These are phyloP conservation scores for Magnusiomyces suaveolens DNA, from an alignment of 1,139 yeast species.

Conservation along the genomic window DNA sequence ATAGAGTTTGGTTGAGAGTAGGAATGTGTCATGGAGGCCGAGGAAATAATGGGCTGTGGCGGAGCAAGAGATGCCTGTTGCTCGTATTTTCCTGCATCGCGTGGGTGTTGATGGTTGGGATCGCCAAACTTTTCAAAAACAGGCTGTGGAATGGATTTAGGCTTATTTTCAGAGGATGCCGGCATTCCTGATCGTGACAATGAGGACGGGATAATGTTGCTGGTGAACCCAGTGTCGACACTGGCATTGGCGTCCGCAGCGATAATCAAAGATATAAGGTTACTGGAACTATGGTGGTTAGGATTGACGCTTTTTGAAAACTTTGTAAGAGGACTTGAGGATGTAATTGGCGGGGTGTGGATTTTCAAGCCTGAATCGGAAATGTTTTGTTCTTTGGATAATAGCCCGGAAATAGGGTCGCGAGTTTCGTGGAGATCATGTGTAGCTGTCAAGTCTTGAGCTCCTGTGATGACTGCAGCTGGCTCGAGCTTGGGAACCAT, in stretches of 20 bases:
- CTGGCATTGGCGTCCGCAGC: neutral
- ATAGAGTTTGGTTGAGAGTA: neutral
- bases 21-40: neutral
- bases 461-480: neutral
- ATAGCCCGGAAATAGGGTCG: neutral
- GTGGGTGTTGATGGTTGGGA: neutral
- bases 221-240: neutral
- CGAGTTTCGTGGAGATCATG: neutral
- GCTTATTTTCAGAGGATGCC: neutral
- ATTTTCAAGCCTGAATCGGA: neutral
- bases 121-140: neutral
- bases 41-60: neutral
- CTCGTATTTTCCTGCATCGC: neutral
- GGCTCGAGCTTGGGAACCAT: neutral
- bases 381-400: neutral
- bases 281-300: neutral
- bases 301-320: neutral
- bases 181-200: neutral
- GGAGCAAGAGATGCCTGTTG: neutral
- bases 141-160: neutral
- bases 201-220: neutral
- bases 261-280: neutral
- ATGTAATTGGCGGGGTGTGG: neutral
- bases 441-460: neutral
- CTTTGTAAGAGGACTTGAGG: neutral